A percentile compares a stretch with the other conserved stretches of the same genome.
phyloP scores from a whole-genome alignment of 495 filamentous ascomycete genomes.

The Clohesyomyces aquaticus region DNA sequence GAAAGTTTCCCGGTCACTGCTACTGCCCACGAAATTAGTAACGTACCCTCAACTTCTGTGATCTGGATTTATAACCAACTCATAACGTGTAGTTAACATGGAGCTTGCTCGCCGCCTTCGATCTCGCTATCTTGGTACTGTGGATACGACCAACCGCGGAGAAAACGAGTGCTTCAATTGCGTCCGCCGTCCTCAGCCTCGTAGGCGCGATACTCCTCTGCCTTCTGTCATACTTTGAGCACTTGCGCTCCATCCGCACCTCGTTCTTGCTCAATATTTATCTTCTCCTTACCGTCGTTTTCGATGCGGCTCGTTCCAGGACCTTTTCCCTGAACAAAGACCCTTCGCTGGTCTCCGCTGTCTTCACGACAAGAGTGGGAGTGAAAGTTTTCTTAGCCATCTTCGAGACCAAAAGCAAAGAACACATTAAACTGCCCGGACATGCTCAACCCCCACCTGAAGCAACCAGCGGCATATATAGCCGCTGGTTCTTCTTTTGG shows the following conservation, averaged over 20 bases:
- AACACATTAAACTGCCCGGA: conserved; percentile 50
- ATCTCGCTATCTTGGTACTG: conserved; percentile 24
- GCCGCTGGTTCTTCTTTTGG: conserved; percentile 61
- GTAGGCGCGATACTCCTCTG: conserved; percentile 50
- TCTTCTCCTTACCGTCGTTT: conserved; percentile 61
- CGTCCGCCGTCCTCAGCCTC: conserved; percentile 53
- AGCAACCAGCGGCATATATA: conserved; percentile 60
- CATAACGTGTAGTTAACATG: conserved; percentile 17
- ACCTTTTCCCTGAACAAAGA: conserved; percentile 61
- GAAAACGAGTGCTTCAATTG: conserved; percentile 53
- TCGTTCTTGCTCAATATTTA: conserved; percentile 65
- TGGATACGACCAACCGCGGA: conserved; percentile 31
- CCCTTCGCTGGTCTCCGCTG: conserved; percentile 40
- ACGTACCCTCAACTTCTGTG: conserved; percentile 33
- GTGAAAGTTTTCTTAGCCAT: conserved; percentile 57
- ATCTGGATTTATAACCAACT: too few species aligned
- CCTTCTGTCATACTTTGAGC: conserved; percentile 61
- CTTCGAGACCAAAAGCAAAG: conserved; percentile 61
- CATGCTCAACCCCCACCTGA: conserved; percentile 60
- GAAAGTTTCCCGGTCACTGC: conserved; percentile 53
- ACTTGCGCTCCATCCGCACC: conserved; percentile 58
- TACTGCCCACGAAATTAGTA: conserved; percentile 55
- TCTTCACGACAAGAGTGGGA: conserved; percentile 55
- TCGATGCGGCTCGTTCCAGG: conserved; percentile 59
- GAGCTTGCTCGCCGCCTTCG: conserved; percentile 49